Evolutionary conservation across 371 early-diverging fungal genomes (phyloP).

Genomic region (Haplosporangium sp.): DNA sequence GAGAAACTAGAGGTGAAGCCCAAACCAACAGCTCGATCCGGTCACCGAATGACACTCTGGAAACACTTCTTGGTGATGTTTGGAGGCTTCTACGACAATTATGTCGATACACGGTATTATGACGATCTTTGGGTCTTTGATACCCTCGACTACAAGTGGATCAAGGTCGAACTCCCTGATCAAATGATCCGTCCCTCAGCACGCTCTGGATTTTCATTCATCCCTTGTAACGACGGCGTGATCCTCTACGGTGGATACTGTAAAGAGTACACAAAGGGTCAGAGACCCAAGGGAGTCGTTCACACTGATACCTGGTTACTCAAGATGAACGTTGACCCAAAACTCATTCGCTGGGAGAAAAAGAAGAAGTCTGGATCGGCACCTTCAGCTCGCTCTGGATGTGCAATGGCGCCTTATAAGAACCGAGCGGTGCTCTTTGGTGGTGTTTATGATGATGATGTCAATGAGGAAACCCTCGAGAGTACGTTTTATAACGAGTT

Average conservation of each 20-base stretch:
- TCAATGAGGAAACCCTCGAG: conserved; percentile 67
- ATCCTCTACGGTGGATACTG: conserved; percentile 74
- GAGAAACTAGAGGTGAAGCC: conserved; percentile 66
- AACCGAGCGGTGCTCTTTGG: conserved; percentile 67
- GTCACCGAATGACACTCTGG: conserved; percentile 65
- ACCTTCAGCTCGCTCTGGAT: conserved; percentile 63
- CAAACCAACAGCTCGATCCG: conserved; percentile 56
- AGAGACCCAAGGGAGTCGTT: conserved; percentile 62
- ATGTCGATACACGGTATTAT: conserved; percentile 66
- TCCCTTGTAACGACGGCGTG: conserved; percentile 57
- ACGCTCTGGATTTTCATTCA: conserved; percentile 69
- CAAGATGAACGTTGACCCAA: conserved; percentile 63
- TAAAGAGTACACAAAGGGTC: conserved; percentile 66
- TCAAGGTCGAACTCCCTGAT: conserved; percentile 65
- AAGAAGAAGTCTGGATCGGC: conserved; percentile 59
- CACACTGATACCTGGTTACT: conserved; percentile 70
- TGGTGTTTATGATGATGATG: conserved; percentile 69
- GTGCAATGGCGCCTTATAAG: conserved; percentile 65
- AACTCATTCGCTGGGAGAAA: conserved; percentile 67
- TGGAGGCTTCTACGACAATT: conserved; percentile 72
- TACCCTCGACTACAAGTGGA: conserved; percentile 69
- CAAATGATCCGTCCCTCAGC: conserved; percentile 60
- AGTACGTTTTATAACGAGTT: conserved; percentile 66
- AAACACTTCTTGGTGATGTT: conserved; percentile 69
- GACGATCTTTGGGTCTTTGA: conserved; percentile 76